Conservation (phyloP, 2,329 filamentous ascomycete species). For the Conoideocrella luteorostrata region DNA sequence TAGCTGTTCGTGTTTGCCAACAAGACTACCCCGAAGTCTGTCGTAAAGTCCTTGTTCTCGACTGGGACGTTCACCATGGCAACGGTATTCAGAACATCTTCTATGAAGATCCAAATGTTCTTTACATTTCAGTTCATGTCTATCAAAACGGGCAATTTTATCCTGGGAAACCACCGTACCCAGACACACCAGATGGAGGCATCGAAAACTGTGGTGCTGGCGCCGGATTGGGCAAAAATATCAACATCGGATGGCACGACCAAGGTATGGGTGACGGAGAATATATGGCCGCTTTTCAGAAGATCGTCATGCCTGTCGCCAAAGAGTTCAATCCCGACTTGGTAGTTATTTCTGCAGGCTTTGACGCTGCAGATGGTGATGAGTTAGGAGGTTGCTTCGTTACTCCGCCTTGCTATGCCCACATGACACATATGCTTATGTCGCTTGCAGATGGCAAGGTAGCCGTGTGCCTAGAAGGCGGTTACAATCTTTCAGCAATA, state of each 20-base stretch:
- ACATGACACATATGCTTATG: conserved; percentile 99
- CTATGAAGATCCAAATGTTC: conserved; percentile 86
- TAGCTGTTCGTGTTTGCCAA: conserved; percentile 85
- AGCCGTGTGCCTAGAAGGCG: conserved; percentile 88
- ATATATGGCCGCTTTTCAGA: conserved; percentile 93
- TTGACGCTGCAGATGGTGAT: conserved; percentile 91
- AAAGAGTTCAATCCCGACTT: conserved; percentile 90
- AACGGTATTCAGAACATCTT: conserved; percentile 97
- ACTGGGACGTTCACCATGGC: conserved; percentile 79
- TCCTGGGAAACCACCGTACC: conserved; percentile 57
- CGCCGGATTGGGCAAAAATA: conserved; percentile 51
- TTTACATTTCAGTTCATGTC: conserved; percentile 93
- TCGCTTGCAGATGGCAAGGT: conserved; percentile 83
- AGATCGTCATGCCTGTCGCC: conserved; percentile 93
- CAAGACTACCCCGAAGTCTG: conserved; percentile 71
- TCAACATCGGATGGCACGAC: conserved; percentile 62
- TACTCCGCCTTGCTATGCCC: conserved; percentile 82
- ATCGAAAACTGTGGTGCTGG: conserved; percentile 53
- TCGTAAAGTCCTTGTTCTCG: conserved; percentile 84
- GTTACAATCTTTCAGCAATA: conserved; percentile 90
- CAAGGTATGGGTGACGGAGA: conserved; percentile 91
- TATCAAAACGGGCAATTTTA: conserved; percentile 82
- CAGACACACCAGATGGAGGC: conserved; percentile 53
- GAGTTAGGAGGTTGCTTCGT: conserved; percentile 91
- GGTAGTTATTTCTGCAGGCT: conserved; percentile 91